phyloP scores from a whole-genome alignment of 2,329 filamentous ascomycete genomes.

The Trichophyton verrucosum region DNA sequence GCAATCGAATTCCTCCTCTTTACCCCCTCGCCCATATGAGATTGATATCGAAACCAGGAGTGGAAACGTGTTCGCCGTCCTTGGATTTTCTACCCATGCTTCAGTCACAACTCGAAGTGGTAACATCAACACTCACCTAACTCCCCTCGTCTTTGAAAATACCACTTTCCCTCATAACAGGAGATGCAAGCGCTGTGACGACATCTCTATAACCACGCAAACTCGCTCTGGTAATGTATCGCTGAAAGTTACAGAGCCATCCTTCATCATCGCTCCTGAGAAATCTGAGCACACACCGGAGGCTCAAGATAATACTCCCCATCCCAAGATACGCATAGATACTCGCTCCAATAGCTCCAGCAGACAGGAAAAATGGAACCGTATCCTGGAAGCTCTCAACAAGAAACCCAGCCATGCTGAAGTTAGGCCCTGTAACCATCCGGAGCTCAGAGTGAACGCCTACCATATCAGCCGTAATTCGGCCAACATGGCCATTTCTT shows the following conservation, averaged over 20 bases:
- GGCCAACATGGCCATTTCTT: slow-evolving; percentile 18
- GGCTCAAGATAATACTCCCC: no score
- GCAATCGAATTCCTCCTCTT: slow-evolving; percentile 2
- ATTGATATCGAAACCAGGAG: slow-evolving; percentile 20
- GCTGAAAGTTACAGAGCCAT: slow-evolving; percentile 15
- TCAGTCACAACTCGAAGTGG: slow-evolving; percentile 38
- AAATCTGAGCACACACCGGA: neutral
- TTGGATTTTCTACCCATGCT: slow-evolving; percentile 38
- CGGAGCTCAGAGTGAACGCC: slow-evolving; percentile 6
- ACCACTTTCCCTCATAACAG: neutral
- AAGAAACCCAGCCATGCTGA: neutral
- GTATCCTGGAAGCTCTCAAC: neutral
- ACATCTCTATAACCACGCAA: slow-evolving; percentile 13
- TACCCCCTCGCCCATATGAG: slow-evolving; percentile 17
- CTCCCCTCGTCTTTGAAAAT: slow-evolving; percentile 24
- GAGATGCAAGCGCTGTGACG: neutral
- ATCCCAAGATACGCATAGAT: neutral
- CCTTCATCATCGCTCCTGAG: slow-evolving; percentile 8
- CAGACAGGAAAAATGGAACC: neutral
- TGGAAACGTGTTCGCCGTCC: slow-evolving; percentile 26
- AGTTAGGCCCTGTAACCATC: neutral
- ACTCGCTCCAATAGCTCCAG: neutral
- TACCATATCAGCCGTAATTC: slow-evolving; percentile 15
- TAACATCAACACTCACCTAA: slow-evolving; percentile 38
- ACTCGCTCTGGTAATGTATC: slow-evolving; percentile 13